phyloP scores from a whole-genome alignment of 768 basidiomycete genomes.

The Tulasnella sp. region DNA sequence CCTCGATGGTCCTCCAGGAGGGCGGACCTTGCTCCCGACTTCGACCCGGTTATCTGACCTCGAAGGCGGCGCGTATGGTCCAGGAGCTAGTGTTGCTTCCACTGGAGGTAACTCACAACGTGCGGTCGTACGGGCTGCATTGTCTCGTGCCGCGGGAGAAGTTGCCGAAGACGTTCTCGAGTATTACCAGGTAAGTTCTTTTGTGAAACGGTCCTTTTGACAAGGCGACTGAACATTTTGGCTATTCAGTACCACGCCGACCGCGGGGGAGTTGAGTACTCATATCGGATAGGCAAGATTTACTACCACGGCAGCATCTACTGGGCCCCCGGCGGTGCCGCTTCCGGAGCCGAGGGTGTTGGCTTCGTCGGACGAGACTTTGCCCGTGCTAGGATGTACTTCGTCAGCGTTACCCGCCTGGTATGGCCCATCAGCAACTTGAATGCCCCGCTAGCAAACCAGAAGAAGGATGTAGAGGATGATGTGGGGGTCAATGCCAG shows the following conservation, averaged over 20 bases:
- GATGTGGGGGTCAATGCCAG: conserved; percentile 60
- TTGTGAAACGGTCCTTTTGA: not conserved
- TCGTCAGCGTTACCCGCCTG: conserved; percentile 73
- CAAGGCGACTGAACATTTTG: conserved; percentile 14
- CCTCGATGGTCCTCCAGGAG: conserved; percentile 84
- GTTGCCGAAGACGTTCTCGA: conserved; percentile 92
- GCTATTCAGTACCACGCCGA: conserved; percentile 83
- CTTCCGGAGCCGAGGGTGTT: conserved; percentile 87
- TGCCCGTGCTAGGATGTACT: conserved; percentile 73
- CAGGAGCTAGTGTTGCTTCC: conserved; percentile 89
- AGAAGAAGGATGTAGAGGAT: conserved; percentile 47
- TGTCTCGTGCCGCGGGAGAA: conserved; percentile 82
- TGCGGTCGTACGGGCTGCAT: conserved; percentile 78
- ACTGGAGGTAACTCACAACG: conserved; percentile 69
- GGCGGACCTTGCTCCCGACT: conserved; percentile 76
- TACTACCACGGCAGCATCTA: conserved; percentile 97
- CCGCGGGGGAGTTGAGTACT: conserved; percentile 82
- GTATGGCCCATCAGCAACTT: conserved; percentile 83
- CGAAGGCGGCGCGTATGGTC: conserved; percentile 89
- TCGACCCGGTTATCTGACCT: conserved; percentile 83
- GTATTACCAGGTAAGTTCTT: conserved; percentile 66
- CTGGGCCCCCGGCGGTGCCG: conserved; percentile 68
- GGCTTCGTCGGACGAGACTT: conserved; percentile 82
- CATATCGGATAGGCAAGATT: conserved; percentile 89
- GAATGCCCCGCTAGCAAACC: conserved; percentile 40